These are phyloP conservation scores for Colletotrichum melonis DNA, from an alignment of 2,329 filamentous ascomycete genomes.

Conservation along the genomic window DNA sequence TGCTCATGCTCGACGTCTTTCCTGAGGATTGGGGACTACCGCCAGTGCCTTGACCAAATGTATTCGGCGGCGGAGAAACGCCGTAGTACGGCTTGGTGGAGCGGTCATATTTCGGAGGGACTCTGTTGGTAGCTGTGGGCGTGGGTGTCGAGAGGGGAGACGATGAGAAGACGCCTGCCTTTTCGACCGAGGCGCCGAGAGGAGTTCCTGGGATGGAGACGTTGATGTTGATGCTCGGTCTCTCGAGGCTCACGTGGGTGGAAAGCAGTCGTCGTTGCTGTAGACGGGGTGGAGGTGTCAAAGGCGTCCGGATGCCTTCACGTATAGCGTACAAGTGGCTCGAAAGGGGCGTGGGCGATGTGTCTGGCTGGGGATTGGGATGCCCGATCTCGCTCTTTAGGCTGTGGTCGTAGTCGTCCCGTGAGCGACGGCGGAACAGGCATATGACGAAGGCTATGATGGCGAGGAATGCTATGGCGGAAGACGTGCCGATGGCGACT, in stretches of 20 bases:
- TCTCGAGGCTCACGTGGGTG: constrained; percentile 30
- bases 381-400: constrained; percentile 37
- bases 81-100: constrained; percentile 23
- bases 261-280: constrained; percentile 58
- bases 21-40: neutral
- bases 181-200: neutral
- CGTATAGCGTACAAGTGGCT: constrained; percentile 47
- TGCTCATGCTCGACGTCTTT: constrained; percentile 30
- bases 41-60: neutral
- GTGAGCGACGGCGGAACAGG: constrained; percentile 47
- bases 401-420: constrained; percentile 33
- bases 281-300: constrained; percentile 60
- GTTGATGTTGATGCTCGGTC: neutral
- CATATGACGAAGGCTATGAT: constrained; percentile 51
- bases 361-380: constrained; percentile 39
- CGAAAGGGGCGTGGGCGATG: constrained; percentile 56
- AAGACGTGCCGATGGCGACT: constrained; percentile 57
- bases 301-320: constrained; percentile 39
- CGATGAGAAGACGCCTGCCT: constrained; percentile 44
- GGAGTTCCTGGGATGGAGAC: constrained; percentile 3
- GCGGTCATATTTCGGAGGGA: constrained; percentile 48
- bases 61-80: neutral
- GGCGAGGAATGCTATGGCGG: constrained; percentile 50
- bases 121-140: constrained; percentile 47
- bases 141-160: constrained; percentile 47